Conservation (phyloP, 805 yeast genomes). For the Yamadazyma olivae region DNA sequence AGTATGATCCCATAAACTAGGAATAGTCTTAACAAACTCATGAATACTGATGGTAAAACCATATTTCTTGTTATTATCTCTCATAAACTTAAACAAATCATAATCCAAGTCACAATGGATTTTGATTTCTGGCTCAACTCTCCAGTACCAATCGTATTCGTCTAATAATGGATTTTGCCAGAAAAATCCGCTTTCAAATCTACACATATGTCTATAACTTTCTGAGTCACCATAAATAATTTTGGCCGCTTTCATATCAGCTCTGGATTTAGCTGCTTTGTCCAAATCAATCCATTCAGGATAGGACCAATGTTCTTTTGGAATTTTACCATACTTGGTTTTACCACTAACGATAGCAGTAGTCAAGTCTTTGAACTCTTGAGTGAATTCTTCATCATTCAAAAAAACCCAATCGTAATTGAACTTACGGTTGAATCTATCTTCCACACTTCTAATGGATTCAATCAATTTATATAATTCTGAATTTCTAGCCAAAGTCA, state of each 20-base stretch:
- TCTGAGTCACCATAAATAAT: conserved; percentile 59
- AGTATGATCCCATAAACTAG: conserved; percentile 57
- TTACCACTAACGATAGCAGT: conserved; percentile 52
- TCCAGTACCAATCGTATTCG: conserved; percentile 68
- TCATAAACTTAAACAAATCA: conserved; percentile 63
- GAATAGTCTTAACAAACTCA: conserved; percentile 61
- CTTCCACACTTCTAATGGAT: conserved; percentile 62
- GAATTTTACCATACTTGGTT: conserved; percentile 61
- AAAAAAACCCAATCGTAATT: conserved; percentile 80
- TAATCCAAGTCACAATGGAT: conserved; percentile 58
- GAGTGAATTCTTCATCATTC: conserved; percentile 63
- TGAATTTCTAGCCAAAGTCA: conserved; percentile 66
- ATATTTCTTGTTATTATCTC: conserved; percentile 52
- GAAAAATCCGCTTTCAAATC: conserved; percentile 53
- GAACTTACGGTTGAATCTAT: conserved; percentile 57
- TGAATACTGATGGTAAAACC: conserved; percentile 67
- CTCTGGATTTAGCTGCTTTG: conserved; percentile 35
- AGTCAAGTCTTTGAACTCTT: conserved; percentile 52
- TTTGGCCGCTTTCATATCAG: conserved; percentile 37
- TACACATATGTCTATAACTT: conserved; percentile 69
- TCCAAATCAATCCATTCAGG: conserved; percentile 59
- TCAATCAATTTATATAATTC: conserved; percentile 59
- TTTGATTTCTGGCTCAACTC: conserved; percentile 69
- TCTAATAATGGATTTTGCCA: conserved; percentile 55
- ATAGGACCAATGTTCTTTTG: conserved; percentile 63